Base-by-base conservation (phyloP, 257 asterid genomes). In the Linderniella brevidens region DNA sequence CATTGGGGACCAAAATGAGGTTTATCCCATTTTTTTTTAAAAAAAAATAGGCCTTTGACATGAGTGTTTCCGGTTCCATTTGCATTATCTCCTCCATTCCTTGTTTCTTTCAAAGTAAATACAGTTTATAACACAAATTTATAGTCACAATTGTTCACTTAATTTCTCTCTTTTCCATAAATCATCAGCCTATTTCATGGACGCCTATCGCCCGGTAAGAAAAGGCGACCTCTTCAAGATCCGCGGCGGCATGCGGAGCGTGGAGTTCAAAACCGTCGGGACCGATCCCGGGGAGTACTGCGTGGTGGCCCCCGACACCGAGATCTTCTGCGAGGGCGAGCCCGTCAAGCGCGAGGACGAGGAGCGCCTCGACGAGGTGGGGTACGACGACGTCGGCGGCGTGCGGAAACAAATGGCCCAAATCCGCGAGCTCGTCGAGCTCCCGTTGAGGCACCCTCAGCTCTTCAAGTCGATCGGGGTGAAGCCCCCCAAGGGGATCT, bases 321-420 rank as follows among this genome's bases (percentile, higher is more conserved):
- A 77, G 61, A 68, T 77, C 48, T 77, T 67, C 57, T 73, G 82
- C 37, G 87, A 77, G 48, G 87, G 87, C 38, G 87, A 77, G 41
- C 87, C 82, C 39, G 71, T 74, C 13, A 68, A 58, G 57, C 68
- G 87, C 60, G 87, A 77, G 54, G 87, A 77, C 19, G 87, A 73
- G 56, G 79, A 73, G 50, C 65, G 82, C 17, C 62, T 77, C 18
- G 87, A 77, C 43, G 87, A 77, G 64, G 63, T 77, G 60, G 87
- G 87, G 17, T 77, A 77, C 61, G 87, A 77, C 37, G 87, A 73
- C 52, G 79, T 74, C 13, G 87, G 87, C 51, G 87, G 87, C 25
- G 87, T 77, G 41, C 68, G 87, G 48, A 77, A 77, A 54, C 87
- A 77, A 58, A 77, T 77, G 82, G 87, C 79, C 51, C 87, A 77